phyloP scores from a whole-genome alignment of 352 stramenopile genomes.

The Phytophthora pistaciae region DNA sequence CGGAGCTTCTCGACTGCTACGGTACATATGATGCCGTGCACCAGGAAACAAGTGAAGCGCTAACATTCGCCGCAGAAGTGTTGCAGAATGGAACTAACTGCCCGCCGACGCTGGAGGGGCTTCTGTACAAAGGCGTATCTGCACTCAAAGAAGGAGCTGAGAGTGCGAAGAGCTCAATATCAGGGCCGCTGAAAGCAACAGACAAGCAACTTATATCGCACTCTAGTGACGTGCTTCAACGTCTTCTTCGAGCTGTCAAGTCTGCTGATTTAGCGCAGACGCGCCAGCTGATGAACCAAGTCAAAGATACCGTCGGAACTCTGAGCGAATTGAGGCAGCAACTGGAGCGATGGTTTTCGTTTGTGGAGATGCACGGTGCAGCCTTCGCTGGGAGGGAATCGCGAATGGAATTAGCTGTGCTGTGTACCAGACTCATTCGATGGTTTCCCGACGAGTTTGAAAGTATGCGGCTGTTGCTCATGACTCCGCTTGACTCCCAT shows the following conservation, averaged over 20 bases:
- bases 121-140: constrained; percentile 44
- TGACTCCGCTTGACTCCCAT: constrained; percentile 43
- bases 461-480: constrained; percentile 33
- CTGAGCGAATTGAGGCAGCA: constrained; percentile 45
- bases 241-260: constrained; percentile 41
- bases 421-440: constrained; percentile 52
- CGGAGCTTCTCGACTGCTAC: constrained; percentile 47
- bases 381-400: constrained; percentile 51
- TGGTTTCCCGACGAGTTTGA: constrained; percentile 55
- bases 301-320: constrained; percentile 29
- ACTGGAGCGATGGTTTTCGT: constrained; percentile 49
- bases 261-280: constrained; percentile 34
- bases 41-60: constrained; percentile 33
- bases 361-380: constrained; percentile 37
- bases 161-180: background rate
- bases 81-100: constrained; percentile 49
- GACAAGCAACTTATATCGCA: constrained; percentile 37
- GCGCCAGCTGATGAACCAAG: constrained; percentile 24
- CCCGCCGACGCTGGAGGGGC: constrained; percentile 37
- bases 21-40: constrained; percentile 23
- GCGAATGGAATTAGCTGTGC: constrained; percentile 42
- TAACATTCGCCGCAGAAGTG: constrained; percentile 42
- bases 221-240: constrained; percentile 37
- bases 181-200: background rate
- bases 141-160: constrained; percentile 34